Evolutionary conservation across 1,284 basidiomycete genomes (phyloP), one percentile per base, ranked within the genome.

Genomic region (Thelephora terrestris): DNA sequence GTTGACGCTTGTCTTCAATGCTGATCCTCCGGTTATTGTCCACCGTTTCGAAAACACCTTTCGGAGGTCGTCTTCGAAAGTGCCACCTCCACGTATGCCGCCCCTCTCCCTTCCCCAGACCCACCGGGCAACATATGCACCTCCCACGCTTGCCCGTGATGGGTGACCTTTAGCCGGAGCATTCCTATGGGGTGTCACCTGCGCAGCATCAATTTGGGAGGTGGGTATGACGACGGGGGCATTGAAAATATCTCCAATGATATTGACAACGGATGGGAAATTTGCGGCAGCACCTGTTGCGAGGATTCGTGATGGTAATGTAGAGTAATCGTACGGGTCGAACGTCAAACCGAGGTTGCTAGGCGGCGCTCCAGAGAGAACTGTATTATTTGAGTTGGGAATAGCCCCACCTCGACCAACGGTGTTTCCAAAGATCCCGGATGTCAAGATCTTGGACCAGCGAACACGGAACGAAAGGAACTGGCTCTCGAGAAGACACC

Each of bases 221-320:
- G 68, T 70, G 0, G 85, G 81, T 48, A 87, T 75, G 52, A 81
- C 78, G 1, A 88, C 80, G 0, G 81, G 78, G 0, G 84, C 77
- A 53, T 88, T 85, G 69, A 90, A 88, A 14, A 86, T 71, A 54
- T 90, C 86, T 7, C 84, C 81, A 5, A 84, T 76, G 39, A 90
- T 69, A 56, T 85, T 84, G 3, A 84, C 77, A 44, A 90, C 76
- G n/a, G 79, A 77, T 0, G 86, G 86, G 67, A 89, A 90, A 62
- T 88, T 88, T 2, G 84, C 81, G 0, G 86, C 85, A 0, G 85
- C 83, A 2, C 85, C 85, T 0, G 79, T 81, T 1, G 78, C 73
- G 42, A 89, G 62, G 20, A 87, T 64, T 24, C 85, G 71, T 0
- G 69, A 60, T 0, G 86, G 85, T 1, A 88, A 71, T 0, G 78